These are phyloP conservation scores for Pyrenochaeta sp. DNA, from an alignment of 2,329 filamentous ascomycete genomes.

Conservation along the genomic window DNA sequence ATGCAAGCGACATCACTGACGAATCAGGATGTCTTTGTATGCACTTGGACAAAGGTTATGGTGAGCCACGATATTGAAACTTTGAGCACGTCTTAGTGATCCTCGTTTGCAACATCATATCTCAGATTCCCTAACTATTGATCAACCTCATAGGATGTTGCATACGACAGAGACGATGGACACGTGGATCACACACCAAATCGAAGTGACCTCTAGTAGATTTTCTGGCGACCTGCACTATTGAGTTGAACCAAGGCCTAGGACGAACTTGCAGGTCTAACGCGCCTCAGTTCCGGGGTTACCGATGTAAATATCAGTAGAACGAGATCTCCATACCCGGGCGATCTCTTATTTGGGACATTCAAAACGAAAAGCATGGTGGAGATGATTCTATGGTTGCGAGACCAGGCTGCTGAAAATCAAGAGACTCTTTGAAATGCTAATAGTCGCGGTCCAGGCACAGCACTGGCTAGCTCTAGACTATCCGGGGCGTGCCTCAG, in stretches of 20 bases:
- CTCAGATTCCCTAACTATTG: neutral
- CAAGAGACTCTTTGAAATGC: neutral
- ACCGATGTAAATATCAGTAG: slow-evolving; percentile 9
- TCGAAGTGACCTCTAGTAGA: too few relatives aligned
- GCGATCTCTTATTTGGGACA: neutral
- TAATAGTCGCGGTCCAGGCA: neutral
- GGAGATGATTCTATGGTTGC: neutral
- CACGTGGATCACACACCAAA: too few relatives aligned
- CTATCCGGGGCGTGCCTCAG: neutral
- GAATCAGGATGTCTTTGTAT: neutral
- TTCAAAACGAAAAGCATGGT: too few relatives aligned
- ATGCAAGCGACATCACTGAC: slow-evolving; percentile 2
- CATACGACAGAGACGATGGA: too few relatives aligned
- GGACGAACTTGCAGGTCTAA: neutral
- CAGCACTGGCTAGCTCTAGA: neutral
- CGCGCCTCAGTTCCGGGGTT: slow-evolving; percentile 6
- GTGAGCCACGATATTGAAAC: slow-evolving; percentile 1
- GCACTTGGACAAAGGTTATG: neutral
- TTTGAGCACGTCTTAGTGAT: slow-evolving; percentile 13
- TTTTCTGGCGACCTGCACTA: too few relatives aligned
- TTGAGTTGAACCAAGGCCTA: slow-evolving; percentile 1
- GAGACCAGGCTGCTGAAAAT: too few relatives aligned
- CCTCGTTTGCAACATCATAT: slow-evolving; percentile 11
- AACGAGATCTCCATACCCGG: slow-evolving; percentile 2
- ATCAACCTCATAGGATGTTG: slow-evolving; percentile 1